phyloP scores from a whole-genome alignment of 768 basidiomycete genomes.

The Serendipita vermifera region DNA sequence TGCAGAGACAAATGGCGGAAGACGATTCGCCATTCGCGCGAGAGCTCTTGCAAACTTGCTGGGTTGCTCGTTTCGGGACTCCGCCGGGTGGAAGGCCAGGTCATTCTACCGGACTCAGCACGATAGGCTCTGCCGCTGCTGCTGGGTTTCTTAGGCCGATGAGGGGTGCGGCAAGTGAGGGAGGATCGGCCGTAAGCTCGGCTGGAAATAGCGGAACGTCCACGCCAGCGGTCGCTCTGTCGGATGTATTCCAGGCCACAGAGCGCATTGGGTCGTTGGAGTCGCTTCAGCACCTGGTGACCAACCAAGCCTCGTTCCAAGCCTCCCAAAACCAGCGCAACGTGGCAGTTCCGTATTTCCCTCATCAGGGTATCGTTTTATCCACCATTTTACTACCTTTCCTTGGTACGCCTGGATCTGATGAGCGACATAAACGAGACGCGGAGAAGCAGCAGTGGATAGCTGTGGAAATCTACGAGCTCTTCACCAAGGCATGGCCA shows the following conservation, averaged over 20 bases:
- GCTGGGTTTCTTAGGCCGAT: neutral
- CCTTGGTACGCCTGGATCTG: neutral
- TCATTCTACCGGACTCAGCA: neutral
- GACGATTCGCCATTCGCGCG: neutral
- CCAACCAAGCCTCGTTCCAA: neutral
- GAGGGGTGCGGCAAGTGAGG: neutral
- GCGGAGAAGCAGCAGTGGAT: conserved; percentile 41
- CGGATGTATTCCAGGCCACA: too few relatives aligned
- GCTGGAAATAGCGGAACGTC: neutral
- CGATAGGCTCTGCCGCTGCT: neutral
- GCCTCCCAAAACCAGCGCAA: neutral
- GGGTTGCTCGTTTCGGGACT: neutral
- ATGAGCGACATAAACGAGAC: neutral
- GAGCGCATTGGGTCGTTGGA: too few relatives aligned
- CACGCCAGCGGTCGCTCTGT: neutral
- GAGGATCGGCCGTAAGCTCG: neutral
- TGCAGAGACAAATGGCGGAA: too few relatives aligned
- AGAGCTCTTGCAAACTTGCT: neutral
- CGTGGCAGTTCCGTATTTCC: too few relatives aligned
- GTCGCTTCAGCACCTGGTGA: neutral
- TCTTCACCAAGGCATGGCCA: conserved; percentile 42
- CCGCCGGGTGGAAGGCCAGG: neutral
- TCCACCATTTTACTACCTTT: neutral
- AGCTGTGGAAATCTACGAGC: conserved; percentile 50
- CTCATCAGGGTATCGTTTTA: neutral